Evolutionary conservation across 2,329 filamentous ascomycete genomes (phyloP), one percentile per base, ranked within the genome.

Genomic region (Fusarium proliferatum): DNA sequence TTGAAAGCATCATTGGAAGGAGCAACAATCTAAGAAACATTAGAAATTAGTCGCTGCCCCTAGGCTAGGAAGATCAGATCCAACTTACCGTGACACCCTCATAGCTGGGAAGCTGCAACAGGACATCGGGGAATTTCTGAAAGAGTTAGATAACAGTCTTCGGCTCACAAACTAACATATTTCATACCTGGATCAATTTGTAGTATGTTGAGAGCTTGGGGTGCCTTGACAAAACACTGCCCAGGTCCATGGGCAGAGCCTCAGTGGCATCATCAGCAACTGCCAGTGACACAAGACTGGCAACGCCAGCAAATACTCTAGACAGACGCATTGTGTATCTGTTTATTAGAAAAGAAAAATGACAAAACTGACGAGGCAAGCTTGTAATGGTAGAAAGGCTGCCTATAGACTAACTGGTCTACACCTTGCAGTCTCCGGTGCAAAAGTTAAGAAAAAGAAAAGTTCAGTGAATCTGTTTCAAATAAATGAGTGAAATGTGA

Each of bases 1-100:
- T 86, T 82, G 81, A 91, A 90, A 21, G 89, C 89, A 5, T 83
- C 82, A 74, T 91, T 88, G 67, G 83, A 87, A 13, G 90, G 90
- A 0, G 87, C 89, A 71, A 91, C 87, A 72, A 91, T 84, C 81
- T 82, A 26, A 23, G 23, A 19, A 19, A 12, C 15, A 42, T 76
- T n/a, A 61, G 57, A 30, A 21, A 41, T 23, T 9, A 42, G 42
- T 19, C 6, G n/a, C 11, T 7, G 46, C 12, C 23, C 21, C 30
- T 13, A 36, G 28, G 30, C n/a, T 15, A n/a, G 16, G n/a, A 13
- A 23, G 26, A 39, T 13, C 9, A 15, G 17, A 28, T 9, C 26
- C 41, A 36, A 79, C 83, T 69, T 76, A 86, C 84, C 5, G 86
- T 87, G 39, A 86, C 81, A 53, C 86, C 85, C 23, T 80, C 72